Percentiles rank a stretch among this genome's conserved stretches.
These are phyloP conservation scores for Solanum pennellii DNA, from an alignment of 257 asterid genomes.

Conservation along the genomic window DNA sequence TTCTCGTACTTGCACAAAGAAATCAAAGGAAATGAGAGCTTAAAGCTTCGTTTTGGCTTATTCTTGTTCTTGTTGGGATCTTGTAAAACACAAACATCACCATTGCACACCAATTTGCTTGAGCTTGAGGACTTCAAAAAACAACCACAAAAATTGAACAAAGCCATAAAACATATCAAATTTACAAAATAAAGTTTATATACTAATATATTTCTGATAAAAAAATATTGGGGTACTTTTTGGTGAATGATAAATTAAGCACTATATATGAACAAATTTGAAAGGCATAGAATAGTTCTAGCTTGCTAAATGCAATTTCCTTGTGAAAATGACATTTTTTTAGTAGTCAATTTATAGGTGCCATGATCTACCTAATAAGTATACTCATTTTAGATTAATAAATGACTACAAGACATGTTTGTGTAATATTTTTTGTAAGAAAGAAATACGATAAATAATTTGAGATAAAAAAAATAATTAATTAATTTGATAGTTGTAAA, in stretches of 20 bases:
- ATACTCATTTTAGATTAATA: background rate
- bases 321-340: background rate
- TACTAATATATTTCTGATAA: background rate
- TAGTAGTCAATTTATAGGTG: background rate
- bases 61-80: background rate
- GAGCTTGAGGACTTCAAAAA: background rate
- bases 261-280: background rate
- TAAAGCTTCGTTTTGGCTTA: background rate
- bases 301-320: background rate
- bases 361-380: background rate
- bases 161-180: background rate
- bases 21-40: background rate
- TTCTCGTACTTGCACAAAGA: background rate
- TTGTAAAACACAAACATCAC: background rate
- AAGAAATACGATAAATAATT: background rate
- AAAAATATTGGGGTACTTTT: background rate
- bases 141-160: background rate
- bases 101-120: background rate
- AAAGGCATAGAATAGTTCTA: background rate
- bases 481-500: background rate
- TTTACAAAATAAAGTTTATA: background rate
- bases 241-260: background rate
- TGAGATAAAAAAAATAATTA: rapidly evolving
- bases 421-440: too few species aligned
- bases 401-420: background rate